A percentile compares a stretch with the other conserved stretches of the same genome.
Evolutionary conservation across 192 early-diverging fungal species (phyloP).

Genomic region (Coemansia sp.): DNA sequence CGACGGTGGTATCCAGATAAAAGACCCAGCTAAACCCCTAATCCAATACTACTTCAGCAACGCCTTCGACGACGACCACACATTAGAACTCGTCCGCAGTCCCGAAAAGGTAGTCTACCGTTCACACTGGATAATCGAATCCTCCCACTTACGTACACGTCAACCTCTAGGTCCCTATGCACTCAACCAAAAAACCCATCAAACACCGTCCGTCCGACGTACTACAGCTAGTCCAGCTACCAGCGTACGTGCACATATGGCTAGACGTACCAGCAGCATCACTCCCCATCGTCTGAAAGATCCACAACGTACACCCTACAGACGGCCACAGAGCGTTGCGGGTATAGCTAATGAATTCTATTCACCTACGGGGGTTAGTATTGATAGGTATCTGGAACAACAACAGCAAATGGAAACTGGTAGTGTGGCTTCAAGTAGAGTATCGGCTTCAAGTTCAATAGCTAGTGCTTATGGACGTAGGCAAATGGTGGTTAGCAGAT

Average conservation of each 20-base stretch:
- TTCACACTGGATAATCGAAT: constrained; percentile 49
- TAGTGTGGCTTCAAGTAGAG: constrained; percentile 48
- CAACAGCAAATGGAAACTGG: constrained; percentile 21
- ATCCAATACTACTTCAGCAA: constrained; percentile 53
- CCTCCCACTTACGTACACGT: constrained; percentile 33
- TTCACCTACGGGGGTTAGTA: constrained; percentile 7
- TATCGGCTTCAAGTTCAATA: constrained; percentile 38
- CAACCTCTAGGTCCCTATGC: constrained; percentile 46
- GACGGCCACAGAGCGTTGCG: not conserved
- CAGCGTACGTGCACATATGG: constrained; percentile 10
- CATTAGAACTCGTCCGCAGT: constrained; percentile 20
- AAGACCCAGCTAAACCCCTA: constrained; percentile 24
- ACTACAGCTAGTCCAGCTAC: not conserved
- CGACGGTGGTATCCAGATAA: constrained; percentile 46
- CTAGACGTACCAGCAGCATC: not conserved
- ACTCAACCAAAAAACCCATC: constrained; percentile 7
- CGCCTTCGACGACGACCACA: constrained; percentile 22
- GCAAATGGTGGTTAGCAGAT: constrained; percentile 37
- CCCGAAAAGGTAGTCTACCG: constrained; percentile 43
- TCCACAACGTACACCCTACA: not conserved
- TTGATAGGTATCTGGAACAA: constrained; percentile 13
- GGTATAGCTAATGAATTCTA: constrained; percentile 4
- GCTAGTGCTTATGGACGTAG: constrained; percentile 27
- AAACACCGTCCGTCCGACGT: not conserved
- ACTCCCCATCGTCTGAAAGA: not conserved